Base-by-base conservation (phyloP, 2,329 filamentous ascomycete species). In the Dactylellina cionopaga region DNA sequence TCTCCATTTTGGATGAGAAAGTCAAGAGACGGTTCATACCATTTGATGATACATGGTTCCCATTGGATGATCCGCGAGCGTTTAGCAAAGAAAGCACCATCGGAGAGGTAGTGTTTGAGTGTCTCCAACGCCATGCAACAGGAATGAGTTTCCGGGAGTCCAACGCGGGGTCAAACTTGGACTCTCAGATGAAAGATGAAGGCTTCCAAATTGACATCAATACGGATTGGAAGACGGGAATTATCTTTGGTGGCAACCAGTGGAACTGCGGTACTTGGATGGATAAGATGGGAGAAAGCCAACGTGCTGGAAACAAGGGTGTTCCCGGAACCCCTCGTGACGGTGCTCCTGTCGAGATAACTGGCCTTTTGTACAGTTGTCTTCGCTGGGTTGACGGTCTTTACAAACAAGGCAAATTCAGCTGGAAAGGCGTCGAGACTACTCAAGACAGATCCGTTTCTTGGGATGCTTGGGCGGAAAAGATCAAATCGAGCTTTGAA, bases 231-330 rank as follows among this genome's bases (percentile, higher is more conserved):
- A 83, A 86, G 29, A 95, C 88, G 3, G 96, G 95, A 19, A 86
- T 99, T 74, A 89, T 99, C 66, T 96, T 96, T 78, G 95, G 96
- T 63, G 95, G 96, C 31, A 98, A 92, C 78, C 93, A 97, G 79
- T 85, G 83, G 81, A 99, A 99, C 81, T 99, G 96, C 77, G 95
- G 95, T 56, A 99, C 95, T 0, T 99, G 95, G 95, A 97, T 97
- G 92, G 95, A 99, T 84, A 99, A 99, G 85, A 99, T 99, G 95
- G 95, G 95, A n/a, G 95, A 99, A 80, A 96, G 92, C 74, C 88
- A 91, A 75, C 91, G 89, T 74, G 95, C 96, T 13, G 90, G 90
- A 68, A 96, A 89, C 78, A 98, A 97, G 82, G 96, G 95, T 52
- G 84, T 96, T 17, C 96, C 95, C 0, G 95, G 76, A 93, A 99